Evolutionary conservation across 305 asterid genomes (phyloP).

Genomic region (Fraxinus angustifolia): DNA sequence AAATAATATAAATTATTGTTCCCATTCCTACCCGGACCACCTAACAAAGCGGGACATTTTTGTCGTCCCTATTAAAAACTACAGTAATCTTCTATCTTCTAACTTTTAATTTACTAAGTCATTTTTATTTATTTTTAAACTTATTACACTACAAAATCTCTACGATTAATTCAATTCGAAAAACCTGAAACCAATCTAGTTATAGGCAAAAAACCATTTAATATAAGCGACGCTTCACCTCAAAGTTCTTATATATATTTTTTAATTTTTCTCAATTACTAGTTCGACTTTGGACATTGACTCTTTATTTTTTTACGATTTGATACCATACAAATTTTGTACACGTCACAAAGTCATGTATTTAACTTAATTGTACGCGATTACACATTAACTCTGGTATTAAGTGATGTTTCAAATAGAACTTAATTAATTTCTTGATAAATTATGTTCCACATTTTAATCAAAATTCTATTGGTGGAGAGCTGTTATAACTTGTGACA

Average conservation of each 20-base stretch:
- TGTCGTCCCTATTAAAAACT: too few species aligned
- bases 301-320: background rate
- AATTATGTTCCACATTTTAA: background rate
- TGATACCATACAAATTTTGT: too few species aligned
- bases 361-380: background rate
- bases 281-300: background rate
- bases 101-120: too few species aligned
- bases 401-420: background rate
- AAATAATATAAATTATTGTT: too few species aligned
- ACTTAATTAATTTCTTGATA: background rate
- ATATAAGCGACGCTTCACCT: background rate
- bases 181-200: background rate
- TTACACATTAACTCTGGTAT: background rate
- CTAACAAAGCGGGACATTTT: too few species aligned
- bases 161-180: background rate
- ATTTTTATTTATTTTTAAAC: too few species aligned
- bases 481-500: constrained; percentile 21
- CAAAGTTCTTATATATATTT: background rate
- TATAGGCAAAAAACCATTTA: background rate
- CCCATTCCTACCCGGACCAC: too few species aligned
- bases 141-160: too few species aligned
- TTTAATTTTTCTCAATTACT: background rate
- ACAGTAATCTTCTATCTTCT: too few species aligned
- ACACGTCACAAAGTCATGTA: background rate
- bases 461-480: constrained; percentile 24